Conservation (phyloP, 352 stramenopile species). For the Phytopythium boreale region DNA sequence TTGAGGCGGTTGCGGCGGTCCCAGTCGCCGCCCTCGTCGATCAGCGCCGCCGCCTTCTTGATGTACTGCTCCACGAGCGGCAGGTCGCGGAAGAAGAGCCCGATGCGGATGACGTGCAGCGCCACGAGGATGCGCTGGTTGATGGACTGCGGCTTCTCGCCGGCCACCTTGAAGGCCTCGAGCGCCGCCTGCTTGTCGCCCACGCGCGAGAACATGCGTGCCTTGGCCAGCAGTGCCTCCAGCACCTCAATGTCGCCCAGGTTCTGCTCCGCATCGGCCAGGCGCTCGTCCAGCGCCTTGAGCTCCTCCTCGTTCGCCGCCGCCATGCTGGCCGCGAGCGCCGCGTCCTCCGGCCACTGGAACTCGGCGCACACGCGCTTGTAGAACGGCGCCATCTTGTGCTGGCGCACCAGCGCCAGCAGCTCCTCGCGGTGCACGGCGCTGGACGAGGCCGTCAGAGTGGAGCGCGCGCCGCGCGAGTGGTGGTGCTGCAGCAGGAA, state of each 20-base stretch:
- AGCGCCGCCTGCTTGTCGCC: constrained; percentile 91
- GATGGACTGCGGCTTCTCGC: constrained; percentile 93
- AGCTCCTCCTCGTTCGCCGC: constrained; percentile 68
- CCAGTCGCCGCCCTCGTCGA: constrained; percentile 97
- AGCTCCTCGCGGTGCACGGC: constrained; percentile 41
- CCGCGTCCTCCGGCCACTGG: constrained; percentile 53
- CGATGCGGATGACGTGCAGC: constrained; percentile 92
- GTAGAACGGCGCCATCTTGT: constrained; percentile 85
- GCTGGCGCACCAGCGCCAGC: constrained; percentile 53
- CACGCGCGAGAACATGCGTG: constrained; percentile 92
- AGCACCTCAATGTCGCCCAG: constrained; percentile 98
- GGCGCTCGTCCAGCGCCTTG: constrained; percentile 76
- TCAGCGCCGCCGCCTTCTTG: constrained; percentile 85
- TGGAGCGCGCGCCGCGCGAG: constrained; percentile 23
- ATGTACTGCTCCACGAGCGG: constrained; percentile 84
- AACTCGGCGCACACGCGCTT: constrained; percentile 65
- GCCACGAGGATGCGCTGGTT: constrained; percentile 98
- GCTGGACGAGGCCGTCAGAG: constrained; percentile 32
- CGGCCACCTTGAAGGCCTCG: constrained; percentile 88
- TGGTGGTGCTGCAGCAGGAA: constrained; percentile 79
- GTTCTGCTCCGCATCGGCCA: constrained; percentile 94
- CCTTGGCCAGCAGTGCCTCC: constrained; percentile 92
- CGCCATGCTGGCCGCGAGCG: constrained; percentile 57
- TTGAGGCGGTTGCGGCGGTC: constrained; percentile 98
- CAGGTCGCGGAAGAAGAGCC: constrained; percentile 85